Evolutionary conservation across 164 flowering plant species (phyloP).

Genomic region (Echeveria elegans): DNA sequence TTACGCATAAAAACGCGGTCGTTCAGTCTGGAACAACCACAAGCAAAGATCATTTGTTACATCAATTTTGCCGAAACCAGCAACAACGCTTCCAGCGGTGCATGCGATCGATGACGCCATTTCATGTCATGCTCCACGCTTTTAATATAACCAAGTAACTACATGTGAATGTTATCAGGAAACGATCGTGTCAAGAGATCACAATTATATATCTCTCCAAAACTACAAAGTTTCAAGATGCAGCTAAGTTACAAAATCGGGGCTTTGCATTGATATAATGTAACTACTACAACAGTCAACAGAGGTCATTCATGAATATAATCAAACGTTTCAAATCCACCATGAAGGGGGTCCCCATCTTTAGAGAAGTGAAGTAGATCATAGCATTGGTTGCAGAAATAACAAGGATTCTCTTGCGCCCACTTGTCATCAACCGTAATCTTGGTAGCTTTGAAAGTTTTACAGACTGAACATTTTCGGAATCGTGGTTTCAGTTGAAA

Average conservation of each 20-base stretch:
- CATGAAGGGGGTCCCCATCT: slow-evolving; percentile 33
- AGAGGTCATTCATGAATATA: slow-evolving; percentile 25
- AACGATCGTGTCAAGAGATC: background rate
- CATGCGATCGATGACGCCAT: slow-evolving; percentile 2
- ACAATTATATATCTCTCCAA: too few relatives aligned
- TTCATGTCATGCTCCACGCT: too few relatives aligned
- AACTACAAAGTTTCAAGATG: too few relatives aligned
- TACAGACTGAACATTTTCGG: slow-evolving; percentile 63
- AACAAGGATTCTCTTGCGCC: slow-evolving; percentile 68
- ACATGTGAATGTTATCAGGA: too few relatives aligned
- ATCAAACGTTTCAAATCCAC: slow-evolving; percentile 36
- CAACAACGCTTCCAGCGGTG: background rate
- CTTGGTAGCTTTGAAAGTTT: slow-evolving; percentile 46
- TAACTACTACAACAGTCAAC: too few relatives aligned
- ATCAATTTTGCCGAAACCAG: background rate
- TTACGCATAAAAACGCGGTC: too few relatives aligned
- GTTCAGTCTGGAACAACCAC: too few relatives aligned
- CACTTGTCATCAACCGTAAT: slow-evolving; percentile 79
- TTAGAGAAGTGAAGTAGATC: slow-evolving; percentile 50
- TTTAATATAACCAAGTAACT: too few relatives aligned
- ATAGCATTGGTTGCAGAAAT: slow-evolving; percentile 73
- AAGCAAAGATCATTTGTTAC: background rate
- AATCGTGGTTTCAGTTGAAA: slow-evolving; percentile 33
- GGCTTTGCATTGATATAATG: too few relatives aligned
- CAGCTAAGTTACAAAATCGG: too few relatives aligned